Base-by-base conservation (phyloP, 768 basidiomycete species). In the Suillus tomentosus region DNA sequence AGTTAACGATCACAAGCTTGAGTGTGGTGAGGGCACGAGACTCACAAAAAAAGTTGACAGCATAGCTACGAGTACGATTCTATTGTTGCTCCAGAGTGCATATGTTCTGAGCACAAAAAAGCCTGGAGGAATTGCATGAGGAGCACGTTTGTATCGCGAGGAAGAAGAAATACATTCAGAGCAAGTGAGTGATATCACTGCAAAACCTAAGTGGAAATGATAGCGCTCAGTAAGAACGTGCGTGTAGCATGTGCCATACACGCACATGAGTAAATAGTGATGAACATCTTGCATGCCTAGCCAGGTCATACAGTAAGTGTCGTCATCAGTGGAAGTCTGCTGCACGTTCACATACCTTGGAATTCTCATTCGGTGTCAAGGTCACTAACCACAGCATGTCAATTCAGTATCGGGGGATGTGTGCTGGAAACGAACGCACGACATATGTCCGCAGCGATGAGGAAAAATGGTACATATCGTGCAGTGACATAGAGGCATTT, bases 101-200 rank as follows among this genome's bases (percentile, higher is more conserved):
- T 53, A 31, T 17, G 51, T 53, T 17, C 51, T 53, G 14, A 53
- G 27, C 4, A 51, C 27, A 53, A 53, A 53, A 27, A 53, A 53
- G 31, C 51, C 51, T 53, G 27, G 5, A 19, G 5, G 15, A 31
- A 11, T 31, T 17, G 5, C 15, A 53, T 53, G 9, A 53, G 51
- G 17, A 31, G 17, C 17, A 31, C 27, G 17, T 53, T 17, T 53
- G 15, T 31, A 9, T 34, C 27, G 4, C 51, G 27, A 34, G 51
- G 15, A 31, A 51, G 17, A 17, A 51, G 51, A 31, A 3, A 17
- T 53, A 53, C 51, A 53, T 53, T 53, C 51, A 17, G 51, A 53
- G 51, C 51, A 53, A 53, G 51, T 17, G 27, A 53, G 51, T 19
- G 51, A 53, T 31, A 53, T 53, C 51, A 53, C 15, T 10, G 27